Conservation (phyloP, 2,329 filamentous ascomycete genomes). For the Didymella pomorum region DNA sequence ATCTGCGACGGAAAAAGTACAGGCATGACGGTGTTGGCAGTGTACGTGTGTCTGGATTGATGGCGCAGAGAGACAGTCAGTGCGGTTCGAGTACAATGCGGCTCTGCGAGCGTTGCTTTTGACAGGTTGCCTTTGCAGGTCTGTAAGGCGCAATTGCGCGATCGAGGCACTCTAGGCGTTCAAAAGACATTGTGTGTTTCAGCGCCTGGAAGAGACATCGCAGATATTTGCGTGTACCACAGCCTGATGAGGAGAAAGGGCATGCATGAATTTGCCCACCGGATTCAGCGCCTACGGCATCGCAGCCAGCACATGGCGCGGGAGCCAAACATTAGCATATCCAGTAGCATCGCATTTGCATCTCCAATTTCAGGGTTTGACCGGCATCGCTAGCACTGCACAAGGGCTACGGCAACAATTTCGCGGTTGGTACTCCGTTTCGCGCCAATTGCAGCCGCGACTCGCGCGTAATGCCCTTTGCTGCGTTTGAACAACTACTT, state of each 20-base stretch:
- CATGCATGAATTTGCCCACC: not conserved
- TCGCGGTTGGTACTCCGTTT: not conserved
- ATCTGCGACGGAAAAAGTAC: not conserved
- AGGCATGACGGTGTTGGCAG: not conserved
- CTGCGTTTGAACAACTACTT: not conserved
- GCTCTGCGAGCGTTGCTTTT: conserved; percentile 5
- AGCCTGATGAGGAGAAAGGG: too few relatives aligned
- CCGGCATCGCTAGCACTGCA: not conserved
- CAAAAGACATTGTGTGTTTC: not conserved
- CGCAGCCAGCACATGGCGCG: not conserved
- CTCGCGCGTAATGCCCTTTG: not conserved
- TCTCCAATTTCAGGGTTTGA: not conserved
- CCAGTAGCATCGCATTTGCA: not conserved
- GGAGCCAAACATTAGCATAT: conserved; percentile 3
- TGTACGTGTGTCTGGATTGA: not conserved
- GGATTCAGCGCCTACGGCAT: not conserved
- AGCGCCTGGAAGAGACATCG: not conserved
- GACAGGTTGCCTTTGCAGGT: not conserved
- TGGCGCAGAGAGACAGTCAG: not conserved
- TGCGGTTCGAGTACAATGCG: conserved; percentile 5
- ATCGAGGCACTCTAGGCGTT: not conserved
- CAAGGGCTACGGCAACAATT: not conserved
- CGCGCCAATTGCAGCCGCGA: not conserved
- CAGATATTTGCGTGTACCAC: not conserved
- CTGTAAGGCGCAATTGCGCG: not conserved